Base-by-base conservation (phyloP, 2,329 filamentous ascomycete genomes). In the Blastomyces silverae region DNA sequence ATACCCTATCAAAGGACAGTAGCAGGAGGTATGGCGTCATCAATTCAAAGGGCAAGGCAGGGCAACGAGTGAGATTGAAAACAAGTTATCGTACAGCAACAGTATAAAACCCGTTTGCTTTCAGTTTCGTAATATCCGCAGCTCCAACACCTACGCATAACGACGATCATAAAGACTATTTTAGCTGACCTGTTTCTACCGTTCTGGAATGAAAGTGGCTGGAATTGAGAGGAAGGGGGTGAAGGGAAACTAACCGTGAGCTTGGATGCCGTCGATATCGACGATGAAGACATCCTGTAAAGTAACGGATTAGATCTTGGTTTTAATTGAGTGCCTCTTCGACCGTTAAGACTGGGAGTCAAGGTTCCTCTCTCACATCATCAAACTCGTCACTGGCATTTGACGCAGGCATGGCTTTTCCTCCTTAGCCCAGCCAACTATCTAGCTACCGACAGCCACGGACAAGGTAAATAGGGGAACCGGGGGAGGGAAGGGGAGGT, bases 181-280 rank as follows among this genome's bases (percentile, higher is more conserved):
- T 60, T 60, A 66, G 39, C 37, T 60, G 48, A 28, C 13, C 15
- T 34, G 65, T 4, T 34, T 31, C 42, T 39, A 44, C 22, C 22
- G 11, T 44, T 61, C 39, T 44, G n/a, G n/a, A 11, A 50, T n/a
- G 46, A 34, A 53, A 50, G n/a, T 39, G 34, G 28, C 56, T 10
- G 28, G 17, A 25, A 37, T n/a, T 8, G 62, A 53, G 46, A 61
- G 25, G 11, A 7, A 34, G 52, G 28, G 42, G 15, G 20, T 44
- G 22, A 13, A 44, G 52, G 34, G 22, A 11, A n/a, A 48, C 68
- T 53, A 75, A 83, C 84, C 87, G 73, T 89, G 86, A 44, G 84
- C 81, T 73, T 88, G 86, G 42, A 89, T 84, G 56, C 81, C 79
- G 66, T 89, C 87, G 65, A 89, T 85, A 70, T 89, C 86, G 64